These are phyloP conservation scores for Prillingera fragicola DNA, from an alignment of 1,284 basidiomycete species.

Conservation along the genomic window DNA sequence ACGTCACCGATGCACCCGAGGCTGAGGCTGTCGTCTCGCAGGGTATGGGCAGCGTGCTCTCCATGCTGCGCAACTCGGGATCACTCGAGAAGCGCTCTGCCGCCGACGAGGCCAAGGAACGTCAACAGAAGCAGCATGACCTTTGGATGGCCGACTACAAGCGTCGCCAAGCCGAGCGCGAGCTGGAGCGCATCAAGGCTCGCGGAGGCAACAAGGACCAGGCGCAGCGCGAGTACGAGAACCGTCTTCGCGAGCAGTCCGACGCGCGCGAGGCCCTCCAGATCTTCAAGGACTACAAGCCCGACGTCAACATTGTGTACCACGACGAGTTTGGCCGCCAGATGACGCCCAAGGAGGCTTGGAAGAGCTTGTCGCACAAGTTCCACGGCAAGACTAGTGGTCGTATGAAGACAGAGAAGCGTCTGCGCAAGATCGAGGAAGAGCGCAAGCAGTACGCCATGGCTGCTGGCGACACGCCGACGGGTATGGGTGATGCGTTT, in stretches of 20 bases:
- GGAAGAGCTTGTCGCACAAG: slow-evolving; percentile 90
- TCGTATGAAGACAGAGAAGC: slow-evolving; percentile 89
- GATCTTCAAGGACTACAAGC: slow-evolving; percentile 88
- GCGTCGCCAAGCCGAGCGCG: slow-evolving; percentile 66
- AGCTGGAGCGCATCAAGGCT: slow-evolving; percentile 67
- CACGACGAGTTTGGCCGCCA: slow-evolving; percentile 82
- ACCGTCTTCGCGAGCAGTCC: slow-evolving; percentile 80
- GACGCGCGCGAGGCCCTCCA: slow-evolving; percentile 80
- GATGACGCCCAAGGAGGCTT: slow-evolving; percentile 89
- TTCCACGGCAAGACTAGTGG: slow-evolving; percentile 95
- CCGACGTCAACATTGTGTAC: slow-evolving; percentile 93
- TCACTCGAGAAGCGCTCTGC: slow-evolving; percentile 62
- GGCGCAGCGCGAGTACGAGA: slow-evolving; percentile 89
- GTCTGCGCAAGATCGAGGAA: slow-evolving; percentile 86
- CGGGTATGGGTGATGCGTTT: slow-evolving; percentile 87
- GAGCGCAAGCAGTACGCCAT: slow-evolving; percentile 86
- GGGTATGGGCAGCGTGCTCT: slow-evolving; percentile 83
- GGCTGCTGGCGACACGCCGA: slow-evolving; percentile 84
- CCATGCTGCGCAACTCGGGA: slow-evolving; percentile 87
- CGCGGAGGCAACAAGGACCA: slow-evolving; percentile 85
- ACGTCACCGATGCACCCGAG: slow-evolving; percentile 50
- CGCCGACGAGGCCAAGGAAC: slow-evolving; percentile 58
- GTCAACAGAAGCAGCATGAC: slow-evolving; percentile 75
- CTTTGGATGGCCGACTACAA: slow-evolving; percentile 85
- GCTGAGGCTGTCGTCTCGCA: slow-evolving; percentile 65